Base-by-base conservation (phyloP, 2,329 filamentous ascomycete genomes). In the Parascedosporium putredinis region DNA sequence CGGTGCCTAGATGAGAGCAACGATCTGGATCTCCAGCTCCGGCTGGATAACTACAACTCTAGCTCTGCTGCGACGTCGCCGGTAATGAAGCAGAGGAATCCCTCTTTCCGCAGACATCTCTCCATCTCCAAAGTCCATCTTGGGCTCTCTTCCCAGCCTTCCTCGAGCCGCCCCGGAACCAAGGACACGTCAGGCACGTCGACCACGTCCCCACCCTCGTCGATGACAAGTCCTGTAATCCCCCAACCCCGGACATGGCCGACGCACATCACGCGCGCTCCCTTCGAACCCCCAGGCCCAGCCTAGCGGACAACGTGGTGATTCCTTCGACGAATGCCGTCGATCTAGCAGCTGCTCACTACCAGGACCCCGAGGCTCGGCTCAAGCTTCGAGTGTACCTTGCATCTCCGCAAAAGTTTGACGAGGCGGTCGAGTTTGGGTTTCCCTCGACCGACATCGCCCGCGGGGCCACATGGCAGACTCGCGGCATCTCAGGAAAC, bases 391-490 rank as follows among this genome's bases (percentile, higher is more conserved):
- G 89, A 10, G 81, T 88, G 5, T 95, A 90, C 59, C 77, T 95
- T 18, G 86, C 87, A 6, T 95, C 89, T 1, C 86, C 90, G 1
- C 87, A 95, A 57, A 95, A 95, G 62, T 97, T 97, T 58, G 91
- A 97, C 62, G 91, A 97, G 66, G 89, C 88, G 1, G 79, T 97
- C 48, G 87, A 95, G 62, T 96, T 94, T 65, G 91, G 91, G 0
- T 97, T 96, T 58, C 88, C 89, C 0, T 81, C 83, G 0, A 71
- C 72, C 31, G 75, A 80, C 29, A 65, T 58, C 6, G 54, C 67
- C 18, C 56, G 62, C 3, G 57, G 66, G n/a, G 58, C 57, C 54
- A 64, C 3, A 58, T 64, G 20, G 61, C 63, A 7, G 65, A 67
- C 12, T 55, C 47, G n/a, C 54, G 55, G 5, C 50, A 55, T 3